Base-by-base conservation (phyloP, 805 yeast genomes). In the Geotrichum ghanense region DNA sequence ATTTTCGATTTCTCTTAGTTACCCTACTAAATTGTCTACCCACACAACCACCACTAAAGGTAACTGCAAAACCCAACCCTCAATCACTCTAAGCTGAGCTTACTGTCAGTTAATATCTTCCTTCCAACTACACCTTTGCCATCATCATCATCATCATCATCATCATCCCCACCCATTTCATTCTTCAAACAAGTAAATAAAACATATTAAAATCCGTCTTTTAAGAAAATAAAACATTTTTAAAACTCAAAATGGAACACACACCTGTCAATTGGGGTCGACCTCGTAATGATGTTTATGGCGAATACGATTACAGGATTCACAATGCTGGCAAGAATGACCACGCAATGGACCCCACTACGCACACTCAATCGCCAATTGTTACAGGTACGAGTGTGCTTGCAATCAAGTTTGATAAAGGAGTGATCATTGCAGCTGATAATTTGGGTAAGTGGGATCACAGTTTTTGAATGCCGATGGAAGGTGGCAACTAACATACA, bases 331-430 rank as follows among this genome's bases (percentile, higher is more conserved):
- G 42, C 9, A n/a, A 20, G 16, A 39, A 39, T 16, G 19, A n/a
- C 21, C 48, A 47, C 21, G 53, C 64, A 41, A 74, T 79, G 61
- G 37, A 31, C 37, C 96, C 97, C 24, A 75, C 72, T 47, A 77
- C 79, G 79, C 81, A 85, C 64, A 90, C 98, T 2, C 95, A 86
- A 63, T 87, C 81, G 61, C 99, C 99, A 43, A 83, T 85, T 54
- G 86, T 92, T 50, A 92, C 99, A 12, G 97, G 98, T 61, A 86
- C 97, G 0, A 87, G 96, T 27, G 98, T 92, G 20, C 73, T 92
- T 56, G 94, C 92, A 6, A 74, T 90, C 66, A 92, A 89, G 67
- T 92, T 81, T 70, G 72, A 84, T 52, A 83, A 83, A 55, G 99
- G 99, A 35, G 81, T 92, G 42, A 77, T 92, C 34, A 73, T 92